A percentile compares a stretch with the other conserved stretches of the same genome.
phyloP scores from a whole-genome alignment of 345 rosid genomes.

The Eucalyptus cloeziana region DNA sequence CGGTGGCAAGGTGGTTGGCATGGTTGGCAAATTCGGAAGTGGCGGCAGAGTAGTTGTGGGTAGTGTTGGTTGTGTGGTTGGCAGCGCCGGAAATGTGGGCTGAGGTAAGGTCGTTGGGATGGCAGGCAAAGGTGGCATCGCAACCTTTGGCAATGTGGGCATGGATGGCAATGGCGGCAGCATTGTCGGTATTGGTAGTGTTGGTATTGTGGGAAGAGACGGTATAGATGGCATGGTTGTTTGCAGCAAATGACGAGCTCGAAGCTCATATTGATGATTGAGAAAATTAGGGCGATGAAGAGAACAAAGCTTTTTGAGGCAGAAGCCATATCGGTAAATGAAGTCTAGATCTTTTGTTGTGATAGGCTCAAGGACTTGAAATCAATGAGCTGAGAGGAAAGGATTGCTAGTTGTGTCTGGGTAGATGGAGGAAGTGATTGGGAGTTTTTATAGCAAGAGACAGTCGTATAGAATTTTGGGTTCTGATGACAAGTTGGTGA shows the following conservation, averaged over 20 bases:
- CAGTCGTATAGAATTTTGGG: neutral
- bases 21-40: neutral
- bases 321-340: neutral
- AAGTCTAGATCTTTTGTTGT: neutral
- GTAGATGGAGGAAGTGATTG: neutral
- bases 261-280: neutral
- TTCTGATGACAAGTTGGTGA: neutral
- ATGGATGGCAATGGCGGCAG: neutral
- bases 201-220: neutral
- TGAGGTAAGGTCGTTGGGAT: conserved; percentile 1
- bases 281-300: neutral
- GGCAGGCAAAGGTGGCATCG: neutral
- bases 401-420: neutral
- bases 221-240: neutral
- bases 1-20: conserved; percentile 2
- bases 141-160: neutral
- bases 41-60: neutral
- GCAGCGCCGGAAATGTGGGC: neutral
- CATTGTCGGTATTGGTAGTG: neutral
- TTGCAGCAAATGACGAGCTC: conserved; percentile 11
- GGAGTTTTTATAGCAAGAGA: neutral
- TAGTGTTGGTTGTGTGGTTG: neutral
- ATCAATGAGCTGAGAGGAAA: neutral
- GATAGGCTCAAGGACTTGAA: neutral
- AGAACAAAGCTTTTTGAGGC: neutral